Conservation (phyloP, 805 yeast species). For the Teunomyces barrocoloradensis region DNA sequence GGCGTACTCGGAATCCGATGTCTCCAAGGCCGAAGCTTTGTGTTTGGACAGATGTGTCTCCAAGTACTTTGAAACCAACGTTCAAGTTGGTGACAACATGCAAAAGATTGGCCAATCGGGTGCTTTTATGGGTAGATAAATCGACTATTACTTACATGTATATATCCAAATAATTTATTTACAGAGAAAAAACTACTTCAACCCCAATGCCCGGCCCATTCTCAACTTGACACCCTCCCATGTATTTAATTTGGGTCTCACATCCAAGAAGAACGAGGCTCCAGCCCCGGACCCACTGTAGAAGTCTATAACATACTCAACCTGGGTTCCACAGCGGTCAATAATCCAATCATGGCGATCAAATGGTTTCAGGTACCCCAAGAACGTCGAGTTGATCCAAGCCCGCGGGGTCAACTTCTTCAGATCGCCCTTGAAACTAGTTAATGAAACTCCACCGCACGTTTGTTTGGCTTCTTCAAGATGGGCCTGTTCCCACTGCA, state of each 20-base stretch:
- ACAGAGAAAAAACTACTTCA: slow-evolving; percentile 4
- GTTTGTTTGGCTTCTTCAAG: slow-evolving; percentile 43
- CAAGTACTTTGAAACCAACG: slow-evolving; percentile 91
- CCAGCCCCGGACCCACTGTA: slow-evolving; percentile 47
- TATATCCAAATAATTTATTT: slow-evolving; percentile 4
- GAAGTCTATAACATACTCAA: slow-evolving; percentile 93
- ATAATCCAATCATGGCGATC: slow-evolving; percentile 96
- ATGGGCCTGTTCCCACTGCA: slow-evolving; percentile 71
- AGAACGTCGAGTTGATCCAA: slow-evolving; percentile 53
- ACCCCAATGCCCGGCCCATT: slow-evolving; percentile 57
- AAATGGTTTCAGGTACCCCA: slow-evolving; percentile 80
- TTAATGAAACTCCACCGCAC: slow-evolving; percentile 84
- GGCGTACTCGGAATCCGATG: slow-evolving; percentile 66
- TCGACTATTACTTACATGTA: slow-evolving; percentile 7
- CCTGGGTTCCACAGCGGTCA: slow-evolving; percentile 75
- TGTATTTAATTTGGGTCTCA: slow-evolving; percentile 83
- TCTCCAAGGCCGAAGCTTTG: slow-evolving; percentile 75
- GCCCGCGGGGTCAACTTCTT: slow-evolving; percentile 88
- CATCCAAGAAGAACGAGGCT: slow-evolving; percentile 75
- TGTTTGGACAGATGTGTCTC: slow-evolving; percentile 96
- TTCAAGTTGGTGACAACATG: slow-evolving; percentile 83
- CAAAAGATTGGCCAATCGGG: slow-evolving; percentile 47
- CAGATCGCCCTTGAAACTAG: slow-evolving; percentile 88
- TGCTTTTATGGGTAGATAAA: slow-evolving; percentile 45
- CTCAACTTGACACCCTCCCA: slow-evolving; percentile 80